Evolutionary conservation across 208 protist genomes (phyloP), one percentile per base, ranked within the genome.

Genomic region (Tritrichomonas foetus): DNA sequence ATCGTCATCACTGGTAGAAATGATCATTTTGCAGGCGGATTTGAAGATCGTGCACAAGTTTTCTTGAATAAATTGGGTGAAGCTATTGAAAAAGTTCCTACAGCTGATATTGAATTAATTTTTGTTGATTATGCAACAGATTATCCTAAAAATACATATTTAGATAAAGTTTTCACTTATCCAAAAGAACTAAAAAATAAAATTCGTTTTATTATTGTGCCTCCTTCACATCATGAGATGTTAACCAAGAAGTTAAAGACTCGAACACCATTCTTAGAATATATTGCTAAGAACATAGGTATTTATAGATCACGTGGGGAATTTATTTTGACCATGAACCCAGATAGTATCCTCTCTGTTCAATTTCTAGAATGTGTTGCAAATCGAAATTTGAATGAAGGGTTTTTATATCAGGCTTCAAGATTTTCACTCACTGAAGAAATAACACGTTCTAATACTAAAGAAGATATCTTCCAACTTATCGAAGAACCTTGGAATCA

Each of bases 111-210:
- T 39, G 78, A 89, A 89, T 25, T 89, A 57, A 33, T 89, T 39
- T 89, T 89, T 39, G 78, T 89, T 27, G 78, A 89, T 89, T 89
- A 89, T 49, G 78, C 78, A 39, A 69, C 64, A 69, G 47, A 3
- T 39, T 20, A 44, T 33, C 9, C 25, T 16, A 50, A 53, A 11
- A 89, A 53, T 8, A 41, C 47, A 27, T 22, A 36, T 3, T 49
- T 89, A n/a, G n/a, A 9, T 20, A 47, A 89, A 16, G 47, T 57
- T 39, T 44, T 89, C 16, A 47, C 33, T 55, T 44, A 33, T 1
- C 47, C 47, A 22, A 8, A 16, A 39, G 27, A 20, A 13, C 47
- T 89, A n/a, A 25, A 39, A 39, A 89, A 89, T 2, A 22, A n/a
- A 39, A 33, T 57, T 16, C 44, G 78, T 20, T 57, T 89, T 49